Percentiles rank a stretch among this genome's conserved stretches.
These are phyloP conservation scores for Trichopus zeylanicus DNA, from an alignment of 116 monocot species.

Conservation along the genomic window DNA sequence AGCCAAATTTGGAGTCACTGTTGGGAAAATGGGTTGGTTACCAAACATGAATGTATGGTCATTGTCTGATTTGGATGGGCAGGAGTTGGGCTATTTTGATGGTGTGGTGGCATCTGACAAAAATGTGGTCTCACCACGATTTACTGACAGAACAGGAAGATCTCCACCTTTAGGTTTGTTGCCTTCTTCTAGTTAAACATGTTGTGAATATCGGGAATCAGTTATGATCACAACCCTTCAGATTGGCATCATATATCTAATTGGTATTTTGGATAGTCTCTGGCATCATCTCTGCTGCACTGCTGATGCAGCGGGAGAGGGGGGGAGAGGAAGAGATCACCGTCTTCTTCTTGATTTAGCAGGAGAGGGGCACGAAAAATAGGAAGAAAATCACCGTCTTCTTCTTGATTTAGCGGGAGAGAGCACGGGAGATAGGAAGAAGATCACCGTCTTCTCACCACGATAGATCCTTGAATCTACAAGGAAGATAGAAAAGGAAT, in stretches of 20 bases:
- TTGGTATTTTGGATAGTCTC: background rate
- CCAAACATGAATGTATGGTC: conserved; percentile 36
- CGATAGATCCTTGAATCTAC: too few species aligned
- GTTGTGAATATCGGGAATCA: background rate
- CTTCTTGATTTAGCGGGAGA: too few species aligned
- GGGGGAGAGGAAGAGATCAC: too few species aligned
- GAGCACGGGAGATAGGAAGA: too few species aligned
- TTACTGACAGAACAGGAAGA: conserved; percentile 33
- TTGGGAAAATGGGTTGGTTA: conserved; percentile 66
- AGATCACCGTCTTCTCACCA: too few species aligned
- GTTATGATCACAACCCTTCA: background rate
- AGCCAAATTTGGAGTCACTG: conserved; percentile 64
- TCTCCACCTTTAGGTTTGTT: conserved; percentile 72
- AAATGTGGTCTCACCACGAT: conserved; percentile 41
- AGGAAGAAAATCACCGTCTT: too few species aligned
- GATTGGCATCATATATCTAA: background rate
- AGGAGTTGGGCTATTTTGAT: conserved; percentile 63
- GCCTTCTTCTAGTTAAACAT: background rate
- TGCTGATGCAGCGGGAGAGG: too few species aligned
- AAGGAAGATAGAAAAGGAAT: too few species aligned
- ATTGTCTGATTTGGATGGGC: conserved; percentile 51
- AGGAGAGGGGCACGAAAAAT: too few species aligned
- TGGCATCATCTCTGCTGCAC: too few species aligned
- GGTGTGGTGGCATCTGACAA: conserved; percentile 66
- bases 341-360: too few species aligned